Percentiles rank a stretch among this genome's conserved stretches.
phyloP scores from a whole-genome alignment of 106 monocot species.

The Ottelia alismoides region DNA sequence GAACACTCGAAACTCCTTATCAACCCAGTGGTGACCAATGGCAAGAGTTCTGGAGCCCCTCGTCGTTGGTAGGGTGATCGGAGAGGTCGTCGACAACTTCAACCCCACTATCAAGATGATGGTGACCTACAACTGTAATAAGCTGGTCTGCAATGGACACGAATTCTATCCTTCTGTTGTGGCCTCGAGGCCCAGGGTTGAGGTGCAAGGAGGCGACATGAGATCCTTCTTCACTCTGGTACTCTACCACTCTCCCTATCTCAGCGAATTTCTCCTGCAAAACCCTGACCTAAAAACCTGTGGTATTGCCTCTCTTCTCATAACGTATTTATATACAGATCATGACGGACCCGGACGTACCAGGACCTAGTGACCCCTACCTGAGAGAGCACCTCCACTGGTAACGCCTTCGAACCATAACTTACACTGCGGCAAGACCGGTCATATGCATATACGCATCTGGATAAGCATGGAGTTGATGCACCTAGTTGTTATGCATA shows the following conservation, averaged over 20 bases:
- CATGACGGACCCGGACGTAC: constrained; percentile 83
- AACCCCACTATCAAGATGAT: constrained; percentile 54
- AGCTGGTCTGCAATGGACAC: constrained; percentile 71
- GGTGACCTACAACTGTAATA: constrained; percentile 69
- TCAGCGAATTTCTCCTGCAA: too few species aligned
- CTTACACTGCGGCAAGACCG: too few species aligned
- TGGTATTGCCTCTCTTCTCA: too few species aligned
- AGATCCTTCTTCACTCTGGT: constrained; percentile 85
- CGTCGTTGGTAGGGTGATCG: constrained; percentile 74
- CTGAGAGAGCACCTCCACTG: constrained; percentile 87
- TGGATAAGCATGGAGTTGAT: too few species aligned
- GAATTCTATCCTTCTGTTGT: constrained; percentile 74
- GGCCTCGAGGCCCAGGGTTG: constrained; percentile 44
- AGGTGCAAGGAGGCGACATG: constrained; percentile 74
- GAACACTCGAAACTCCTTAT: too few species aligned
- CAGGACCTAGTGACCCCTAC: constrained; percentile 84
- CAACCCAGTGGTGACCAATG: too few species aligned
- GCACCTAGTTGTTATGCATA: too few species aligned
- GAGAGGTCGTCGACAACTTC: constrained; percentile 72
- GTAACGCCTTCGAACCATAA: too few species aligned
- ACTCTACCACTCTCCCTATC: too few species aligned
- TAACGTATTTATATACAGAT: too few species aligned
- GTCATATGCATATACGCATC: constrained; percentile 3
- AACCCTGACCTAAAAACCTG: too few species aligned
- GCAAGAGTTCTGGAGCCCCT: constrained; percentile 57